These are phyloP conservation scores for Kodamaea anthophila DNA, from an alignment of 1,139 yeast species.

Conservation along the genomic window DNA sequence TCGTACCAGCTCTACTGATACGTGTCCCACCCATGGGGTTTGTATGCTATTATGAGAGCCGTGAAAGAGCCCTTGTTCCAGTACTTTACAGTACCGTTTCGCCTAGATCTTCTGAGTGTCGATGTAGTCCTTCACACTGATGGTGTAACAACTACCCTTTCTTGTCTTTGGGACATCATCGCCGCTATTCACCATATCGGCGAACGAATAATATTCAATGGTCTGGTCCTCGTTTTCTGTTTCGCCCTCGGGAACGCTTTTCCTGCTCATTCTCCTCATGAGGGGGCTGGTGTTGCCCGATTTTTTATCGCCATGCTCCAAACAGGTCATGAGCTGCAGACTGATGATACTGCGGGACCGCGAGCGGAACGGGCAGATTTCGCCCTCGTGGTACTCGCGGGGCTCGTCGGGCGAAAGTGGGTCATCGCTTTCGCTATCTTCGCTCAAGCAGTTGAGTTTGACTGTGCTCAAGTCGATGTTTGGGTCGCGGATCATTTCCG, in stretches of 20 bases:
- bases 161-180: constrained; percentile 8
- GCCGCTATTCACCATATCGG: constrained; percentile 22
- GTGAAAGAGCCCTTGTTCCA: too few relatives aligned
- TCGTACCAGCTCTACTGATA: too few relatives aligned
- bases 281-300: constrained; percentile 5
- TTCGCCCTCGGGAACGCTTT: constrained; percentile 5
- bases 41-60: too few relatives aligned
- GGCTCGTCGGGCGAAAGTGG: constrained; percentile 3
- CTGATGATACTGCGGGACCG: constrained; percentile 23
- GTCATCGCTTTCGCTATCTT: constrained; percentile 8
- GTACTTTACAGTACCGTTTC: too few relatives aligned
- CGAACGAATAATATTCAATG: constrained; percentile 29
- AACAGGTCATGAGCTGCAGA: constrained; percentile 18
- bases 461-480: constrained; percentile 21
- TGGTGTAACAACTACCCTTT: constrained; percentile 15
- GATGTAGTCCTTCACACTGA: constrained; percentile 19
- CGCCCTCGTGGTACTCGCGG: constrained; percentile 1
- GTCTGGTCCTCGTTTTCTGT: constrained; percentile 10
- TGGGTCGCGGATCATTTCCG: constrained; percentile 26
- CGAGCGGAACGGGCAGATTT: constrained; percentile 7
- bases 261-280: constrained; percentile 7
- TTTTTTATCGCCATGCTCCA: constrained; percentile 9
- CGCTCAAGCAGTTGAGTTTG: constrained; percentile 24
- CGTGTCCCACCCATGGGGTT: too few relatives aligned
- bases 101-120: constrained; percentile 5